A percentile compares a stretch with the other conserved stretches of the same genome.
Evolutionary conservation across 164 flowering plant species (phyloP).

Genomic region (Magnolia kwangsiensis): DNA sequence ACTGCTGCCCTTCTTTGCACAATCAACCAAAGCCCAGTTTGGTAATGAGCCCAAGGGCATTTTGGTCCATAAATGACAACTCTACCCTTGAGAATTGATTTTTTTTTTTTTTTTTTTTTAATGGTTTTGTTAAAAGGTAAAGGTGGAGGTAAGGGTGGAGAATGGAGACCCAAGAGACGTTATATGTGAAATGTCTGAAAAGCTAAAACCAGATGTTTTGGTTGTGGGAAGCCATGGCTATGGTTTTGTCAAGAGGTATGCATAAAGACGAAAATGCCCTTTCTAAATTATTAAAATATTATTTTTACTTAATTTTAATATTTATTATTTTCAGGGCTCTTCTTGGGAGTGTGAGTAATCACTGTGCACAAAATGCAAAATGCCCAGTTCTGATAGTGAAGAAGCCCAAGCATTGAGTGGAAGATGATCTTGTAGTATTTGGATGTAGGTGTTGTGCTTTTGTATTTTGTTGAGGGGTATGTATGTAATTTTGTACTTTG

Average conservation of each 20-base stretch:
- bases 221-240: conserved; percentile 71
- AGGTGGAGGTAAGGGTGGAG: conserved; percentile 51
- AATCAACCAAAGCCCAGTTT: no score
- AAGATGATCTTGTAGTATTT: neutral
- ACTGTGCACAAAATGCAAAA: conserved; percentile 56
- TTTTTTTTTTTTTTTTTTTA: no score
- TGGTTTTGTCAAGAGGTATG: conserved; percentile 58
- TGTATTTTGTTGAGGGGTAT: neutral
- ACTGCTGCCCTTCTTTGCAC: no score
- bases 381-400: conserved; percentile 65
- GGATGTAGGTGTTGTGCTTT: neutral
- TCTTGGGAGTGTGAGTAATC: conserved; percentile 62
- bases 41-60: no score
- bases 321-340: conserved; percentile 35
- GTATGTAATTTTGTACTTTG: neutral
- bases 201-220: conserved; percentile 38
- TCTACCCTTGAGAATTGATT: no score
- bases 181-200: conserved; percentile 50
- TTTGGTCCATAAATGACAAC: no score
- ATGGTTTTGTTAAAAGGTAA: conserved; percentile 27
- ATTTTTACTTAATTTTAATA: no score
- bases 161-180: conserved; percentile 65
- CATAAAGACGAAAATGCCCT: neutral
- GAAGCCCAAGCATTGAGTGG: conserved; percentile 30
- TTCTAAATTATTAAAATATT: no score